Evolutionary conservation across 192 early-diverging fungal species (phyloP).

Genomic region (Phlyctochytrium arcticum): DNA sequence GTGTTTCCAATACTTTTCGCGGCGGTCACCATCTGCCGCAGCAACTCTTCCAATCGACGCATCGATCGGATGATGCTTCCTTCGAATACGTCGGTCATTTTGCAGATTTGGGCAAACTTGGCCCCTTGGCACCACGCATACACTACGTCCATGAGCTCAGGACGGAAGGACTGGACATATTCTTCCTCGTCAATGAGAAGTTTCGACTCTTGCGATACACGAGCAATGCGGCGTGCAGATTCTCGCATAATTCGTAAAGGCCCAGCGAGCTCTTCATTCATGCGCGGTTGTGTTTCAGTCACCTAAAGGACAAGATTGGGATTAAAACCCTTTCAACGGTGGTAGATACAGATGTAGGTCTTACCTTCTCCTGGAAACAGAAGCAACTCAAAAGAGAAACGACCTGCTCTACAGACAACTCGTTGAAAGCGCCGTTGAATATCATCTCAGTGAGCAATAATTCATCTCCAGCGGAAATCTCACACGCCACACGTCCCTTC

Average conservation of each 20-base stretch:
- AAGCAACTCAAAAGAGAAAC: constrained; percentile 90
- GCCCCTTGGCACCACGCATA: constrained; percentile 88
- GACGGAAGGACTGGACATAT: constrained; percentile 78
- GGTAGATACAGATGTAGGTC: neutral
- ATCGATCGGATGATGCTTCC: constrained; percentile 89
- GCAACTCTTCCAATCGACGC: constrained; percentile 82
- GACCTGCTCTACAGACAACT: constrained; percentile 79
- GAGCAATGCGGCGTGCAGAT: constrained; percentile 76
- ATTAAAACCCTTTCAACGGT: neutral
- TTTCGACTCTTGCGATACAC: constrained; percentile 85
- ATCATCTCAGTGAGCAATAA: constrained; percentile 94
- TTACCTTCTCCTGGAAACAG: constrained; percentile 75
- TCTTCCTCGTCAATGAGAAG: constrained; percentile 82
- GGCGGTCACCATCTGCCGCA: constrained; percentile 85
- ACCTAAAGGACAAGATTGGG: neutral
- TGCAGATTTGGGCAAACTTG: constrained; percentile 90
- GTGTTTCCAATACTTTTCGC: constrained; percentile 92
- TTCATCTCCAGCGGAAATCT: constrained; percentile 92
- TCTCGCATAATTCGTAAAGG: constrained; percentile 82
- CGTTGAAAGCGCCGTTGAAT: constrained; percentile 94
- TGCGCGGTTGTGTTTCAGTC: neutral
- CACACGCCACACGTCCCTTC: constrained; percentile 97
- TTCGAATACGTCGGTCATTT: constrained; percentile 93
- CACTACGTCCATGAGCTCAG: constrained; percentile 92
- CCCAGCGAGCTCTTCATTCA: constrained; percentile 71